Evolutionary conservation across 345 rosid genomes (phyloP).

Genomic region (Rhizophora mangle): DNA sequence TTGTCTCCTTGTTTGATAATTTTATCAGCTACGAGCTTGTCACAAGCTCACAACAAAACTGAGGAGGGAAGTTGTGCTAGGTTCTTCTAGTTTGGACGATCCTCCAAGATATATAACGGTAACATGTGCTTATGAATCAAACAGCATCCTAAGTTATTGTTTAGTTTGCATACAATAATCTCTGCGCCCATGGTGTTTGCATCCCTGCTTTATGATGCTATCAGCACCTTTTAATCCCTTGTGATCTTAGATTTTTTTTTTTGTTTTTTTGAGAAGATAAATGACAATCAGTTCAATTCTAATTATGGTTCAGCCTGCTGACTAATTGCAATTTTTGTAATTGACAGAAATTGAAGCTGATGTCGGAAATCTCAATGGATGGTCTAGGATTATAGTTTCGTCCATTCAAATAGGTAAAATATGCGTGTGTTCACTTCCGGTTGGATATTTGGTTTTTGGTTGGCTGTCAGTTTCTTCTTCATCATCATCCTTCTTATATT

Average conservation of each 20-base stretch:
- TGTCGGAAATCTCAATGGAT: slow-evolving; percentile 36
- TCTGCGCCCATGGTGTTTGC: too few species aligned
- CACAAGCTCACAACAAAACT: slow-evolving; percentile 81
- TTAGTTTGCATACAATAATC: too few species aligned
- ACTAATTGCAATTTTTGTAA: not conserved
- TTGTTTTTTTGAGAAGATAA: not conserved
- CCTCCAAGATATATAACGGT: slow-evolving; percentile 78
- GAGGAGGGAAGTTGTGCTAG: slow-evolving; percentile 82
- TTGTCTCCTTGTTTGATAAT: not conserved
- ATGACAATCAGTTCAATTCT: not conserved
- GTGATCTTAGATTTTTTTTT: too few species aligned
- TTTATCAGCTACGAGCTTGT: slow-evolving; percentile 71
- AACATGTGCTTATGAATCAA: slow-evolving; percentile 11
- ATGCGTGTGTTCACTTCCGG: too few species aligned
- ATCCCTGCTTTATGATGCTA: too few species aligned
- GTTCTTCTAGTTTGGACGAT: slow-evolving; percentile 74
- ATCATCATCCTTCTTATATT: not conserved
- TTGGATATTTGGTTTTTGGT: too few species aligned
- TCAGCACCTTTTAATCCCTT: too few species aligned
- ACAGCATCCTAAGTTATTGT: too few species aligned
- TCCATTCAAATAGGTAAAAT: not conserved
- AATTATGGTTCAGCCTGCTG: not conserved
- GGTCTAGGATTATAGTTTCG: not conserved
- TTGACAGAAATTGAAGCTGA: slow-evolving; percentile 62
- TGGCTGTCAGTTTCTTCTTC: not conserved